These are phyloP conservation scores for Globisporangium perplexum DNA, from an alignment of 352 stramenopile species.

Conservation along the genomic window DNA sequence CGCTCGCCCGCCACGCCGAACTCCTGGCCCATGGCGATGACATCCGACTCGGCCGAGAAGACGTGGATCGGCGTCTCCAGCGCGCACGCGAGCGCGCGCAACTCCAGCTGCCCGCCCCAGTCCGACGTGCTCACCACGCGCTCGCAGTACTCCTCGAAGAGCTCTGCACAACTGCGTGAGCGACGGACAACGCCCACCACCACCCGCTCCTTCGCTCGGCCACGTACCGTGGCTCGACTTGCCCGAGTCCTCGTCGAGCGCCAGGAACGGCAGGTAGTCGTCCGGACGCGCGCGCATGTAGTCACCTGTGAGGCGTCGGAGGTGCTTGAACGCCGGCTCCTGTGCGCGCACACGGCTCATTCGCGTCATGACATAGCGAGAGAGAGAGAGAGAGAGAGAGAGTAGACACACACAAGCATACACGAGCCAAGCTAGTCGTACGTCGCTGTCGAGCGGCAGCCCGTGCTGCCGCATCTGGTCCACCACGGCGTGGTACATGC, in stretches of 20 bases:
- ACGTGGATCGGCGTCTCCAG: conserved; percentile 90
- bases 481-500: conserved; percentile 95
- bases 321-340: conserved; percentile 51
- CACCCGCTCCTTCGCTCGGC: no score
- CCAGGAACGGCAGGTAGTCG: conserved; percentile 92
- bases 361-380: neutral
- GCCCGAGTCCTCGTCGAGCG: conserved; percentile 44
- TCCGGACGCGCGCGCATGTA: conserved; percentile 82
- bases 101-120: conserved; percentile 97
- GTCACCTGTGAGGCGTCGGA: conserved; percentile 61
- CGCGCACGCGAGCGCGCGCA: conserved; percentile 87
- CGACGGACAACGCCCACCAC: no score
- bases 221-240: conserved; percentile 28
- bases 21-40: conserved; percentile 89
- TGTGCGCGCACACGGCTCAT: neutral
- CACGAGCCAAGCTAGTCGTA: conserved; percentile 5
- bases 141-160: conserved; percentile 91
- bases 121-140: conserved; percentile 89
- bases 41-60: conserved; percentile 83
- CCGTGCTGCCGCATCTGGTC: conserved; percentile 83
- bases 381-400: neutral
- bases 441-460: conserved; percentile 12
- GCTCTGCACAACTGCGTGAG: conserved; percentile 17
- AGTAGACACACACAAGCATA: no score
- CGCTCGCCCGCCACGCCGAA: conserved; percentile 33